These are phyloP conservation scores for Barbatosphaeria neglecta DNA, from an alignment of 495 filamentous ascomycete species.

Conservation along the genomic window DNA sequence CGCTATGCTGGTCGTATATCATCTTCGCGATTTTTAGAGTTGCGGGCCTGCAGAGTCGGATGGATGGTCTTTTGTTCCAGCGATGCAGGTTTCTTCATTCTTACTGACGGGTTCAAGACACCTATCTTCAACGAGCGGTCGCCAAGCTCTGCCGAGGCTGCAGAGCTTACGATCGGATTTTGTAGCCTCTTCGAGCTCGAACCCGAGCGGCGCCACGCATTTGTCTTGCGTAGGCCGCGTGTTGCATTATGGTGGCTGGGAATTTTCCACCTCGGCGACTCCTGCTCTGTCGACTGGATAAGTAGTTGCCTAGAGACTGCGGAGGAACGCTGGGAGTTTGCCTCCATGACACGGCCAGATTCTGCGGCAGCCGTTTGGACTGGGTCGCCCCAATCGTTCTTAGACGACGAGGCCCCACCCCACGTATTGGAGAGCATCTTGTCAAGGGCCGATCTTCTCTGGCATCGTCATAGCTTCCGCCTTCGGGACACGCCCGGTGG, in stretches of 20 bases:
- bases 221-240: constrained; percentile 3
- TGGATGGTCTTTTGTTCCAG: background rate
- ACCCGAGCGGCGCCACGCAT: background rate
- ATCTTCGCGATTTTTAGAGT: constrained; percentile 1
- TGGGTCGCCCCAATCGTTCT: constrained; percentile 5
- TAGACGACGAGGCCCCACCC: background rate
- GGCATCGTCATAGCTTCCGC: background rate
- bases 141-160: constrained; percentile 2
- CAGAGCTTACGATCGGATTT: constrained; percentile 2
- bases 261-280: constrained; percentile 1
- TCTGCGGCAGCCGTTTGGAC: constrained; percentile 4
- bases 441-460: background rate
- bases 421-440: background rate
- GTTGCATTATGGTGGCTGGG: constrained; percentile 7
- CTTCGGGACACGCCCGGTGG: background rate
- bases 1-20: constrained; percentile 5
- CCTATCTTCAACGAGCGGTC: background rate
- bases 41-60: background rate
- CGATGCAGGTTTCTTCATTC: background rate
- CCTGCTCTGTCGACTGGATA: background rate
- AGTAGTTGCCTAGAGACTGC: constrained; percentile 1
- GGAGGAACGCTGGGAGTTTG: background rate
- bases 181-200: constrained; percentile 2
- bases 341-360: background rate
- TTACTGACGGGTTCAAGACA: background rate